Evolutionary conservation across 495 filamentous ascomycete genomes (phyloP), one percentile per base, ranked within the genome.

Genomic region (Penicillium argentinense): DNA sequence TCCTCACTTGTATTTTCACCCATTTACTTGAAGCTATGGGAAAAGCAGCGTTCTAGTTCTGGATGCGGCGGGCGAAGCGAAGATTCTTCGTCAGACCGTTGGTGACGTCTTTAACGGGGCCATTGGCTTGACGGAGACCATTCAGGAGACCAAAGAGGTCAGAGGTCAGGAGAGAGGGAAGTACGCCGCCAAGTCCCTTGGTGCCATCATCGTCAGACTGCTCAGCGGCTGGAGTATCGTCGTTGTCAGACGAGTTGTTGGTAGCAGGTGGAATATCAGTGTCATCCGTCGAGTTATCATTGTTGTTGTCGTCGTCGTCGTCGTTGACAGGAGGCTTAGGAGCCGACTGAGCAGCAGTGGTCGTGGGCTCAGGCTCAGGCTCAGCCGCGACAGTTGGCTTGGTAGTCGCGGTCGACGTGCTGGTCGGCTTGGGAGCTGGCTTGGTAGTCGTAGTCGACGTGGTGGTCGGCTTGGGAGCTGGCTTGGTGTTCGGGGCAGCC

Each of bases 111-210:
- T 26, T 12, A 2, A 45, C 42, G 21, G 30, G 21, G 7, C 25
- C 23, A 27, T 63, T 58, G 9, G 60, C 60, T 2, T 55, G 7
- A 13, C 46, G 42, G 9, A 63, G 34, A 17, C 57, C 54, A 12
- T 40, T 23, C 7, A 63, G 45, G 3, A 63, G 38, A 25, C 51
- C 37, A 3, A 63, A 40, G 19, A 63, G 51, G 28, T 63, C 43
- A 8, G 41, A 42, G 21, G 39, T 32, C 8, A 61, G 29, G 16
- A 58, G 17, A 2, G 12, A 8, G 19, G 16, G 12, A 18, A 52
- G 3, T 12, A 17, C 17, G 9, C 13, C 3, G 30, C 30, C 11
- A 26, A 11, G 25, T 5, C 25, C 25, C 25, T 26, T 26, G 25
- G 25, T 26, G 25, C n/a, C n/a, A n/a, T n/a, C n/a, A n/a, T n/a